phyloP scores from a whole-genome alignment of 371 early-diverging fungal species.

The Gilbertella persicaria region DNA sequence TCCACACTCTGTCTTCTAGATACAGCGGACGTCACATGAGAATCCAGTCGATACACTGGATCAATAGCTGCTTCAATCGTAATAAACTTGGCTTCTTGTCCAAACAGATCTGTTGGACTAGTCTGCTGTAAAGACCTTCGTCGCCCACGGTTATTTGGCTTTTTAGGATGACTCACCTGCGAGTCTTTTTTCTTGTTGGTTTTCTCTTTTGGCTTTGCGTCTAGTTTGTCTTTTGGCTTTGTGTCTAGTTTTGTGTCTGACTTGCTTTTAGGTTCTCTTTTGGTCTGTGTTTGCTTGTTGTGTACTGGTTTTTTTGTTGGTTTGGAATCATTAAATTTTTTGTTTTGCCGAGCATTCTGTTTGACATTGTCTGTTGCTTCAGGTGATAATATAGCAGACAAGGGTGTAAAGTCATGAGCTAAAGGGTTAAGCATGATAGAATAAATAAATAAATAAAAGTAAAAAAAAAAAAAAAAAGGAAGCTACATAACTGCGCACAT shows the following conservation, averaged over 20 bases:
- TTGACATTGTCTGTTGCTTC: background rate
- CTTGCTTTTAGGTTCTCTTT: background rate
- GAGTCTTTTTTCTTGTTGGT: constrained; percentile 3
- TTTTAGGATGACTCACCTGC: constrained; percentile 3
- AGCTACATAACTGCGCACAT: too few relatives aligned
- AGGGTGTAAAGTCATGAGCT: constrained; percentile 14
- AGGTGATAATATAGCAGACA: constrained; percentile 1
- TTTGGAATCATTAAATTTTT: too few relatives aligned
- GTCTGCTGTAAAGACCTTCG: background rate
- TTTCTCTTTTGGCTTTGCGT: background rate
- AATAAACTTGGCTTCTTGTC: constrained; percentile 31
- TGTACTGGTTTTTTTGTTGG: constrained; percentile 1
- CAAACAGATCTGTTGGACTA: background rate
- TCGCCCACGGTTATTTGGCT: constrained; percentile 1
- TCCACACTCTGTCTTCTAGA: constrained; percentile 1
- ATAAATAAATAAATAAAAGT: background rate
- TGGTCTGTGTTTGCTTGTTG: background rate
- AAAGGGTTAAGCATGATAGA: constrained; percentile 9
- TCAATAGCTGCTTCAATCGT: constrained; percentile 41
- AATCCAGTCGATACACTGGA: constrained; percentile 24
- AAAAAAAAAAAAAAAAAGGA: background rate
- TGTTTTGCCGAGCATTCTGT: background rate
- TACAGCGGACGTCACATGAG: background rate
- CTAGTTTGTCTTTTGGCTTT: background rate
- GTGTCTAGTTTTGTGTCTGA: too few relatives aligned